Base-by-base conservation (phyloP, 202 grass and related monocot genomes). In the Schoenoplectus tabernaemontani region DNA sequence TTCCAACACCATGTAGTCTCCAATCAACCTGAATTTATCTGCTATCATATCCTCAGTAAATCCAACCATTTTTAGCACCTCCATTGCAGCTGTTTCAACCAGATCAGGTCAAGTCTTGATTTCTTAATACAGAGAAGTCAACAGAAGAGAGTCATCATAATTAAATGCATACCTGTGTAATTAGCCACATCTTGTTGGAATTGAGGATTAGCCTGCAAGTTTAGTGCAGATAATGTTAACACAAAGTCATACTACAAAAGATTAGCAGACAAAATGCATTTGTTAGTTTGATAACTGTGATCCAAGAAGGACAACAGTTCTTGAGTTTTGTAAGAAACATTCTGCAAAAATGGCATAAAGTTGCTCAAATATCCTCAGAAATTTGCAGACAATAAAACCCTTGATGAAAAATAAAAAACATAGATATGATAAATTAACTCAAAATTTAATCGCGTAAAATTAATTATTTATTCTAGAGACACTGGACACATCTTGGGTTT, bases 31-130 rank as follows among this genome's bases (percentile, higher is more conserved):
- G 37, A 95, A 26, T 69, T 90, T 90, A 57, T 95, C 89, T 7
- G 86, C 75, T 33, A 92, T 43, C 0, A 88, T 86, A 78, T 98
- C 89, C 83, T 98, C 91, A 3, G 69, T 82, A 80, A 98, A 95
- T 10, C 91, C 96, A 4, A 98, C 90, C 89, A 95, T 83, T 76
- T 92, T 84, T 66, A 98, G 88, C 26, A 98, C 83, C 81, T 98
- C 95, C 86, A 94, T 86, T 9, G 95, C 91, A 87, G 89, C 93
- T 97, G 87, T 24, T 85, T 76, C 85, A 41, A 4, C 44, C 70
- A 54, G 54, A 54, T 17, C 16, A 26, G 30, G 2, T 34, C 34
- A 64, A 1, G 11, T 57, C 26, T 50, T 70, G 11, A 58, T 74
- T 54, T 60, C 46, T 53, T 28, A 62, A 80, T 22, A 34, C 15